Evolutionary conservation across 179 eudicot species (phyloP), one percentile per base, ranked within the genome.

Genomic region (Kewa caespitosa): DNA sequence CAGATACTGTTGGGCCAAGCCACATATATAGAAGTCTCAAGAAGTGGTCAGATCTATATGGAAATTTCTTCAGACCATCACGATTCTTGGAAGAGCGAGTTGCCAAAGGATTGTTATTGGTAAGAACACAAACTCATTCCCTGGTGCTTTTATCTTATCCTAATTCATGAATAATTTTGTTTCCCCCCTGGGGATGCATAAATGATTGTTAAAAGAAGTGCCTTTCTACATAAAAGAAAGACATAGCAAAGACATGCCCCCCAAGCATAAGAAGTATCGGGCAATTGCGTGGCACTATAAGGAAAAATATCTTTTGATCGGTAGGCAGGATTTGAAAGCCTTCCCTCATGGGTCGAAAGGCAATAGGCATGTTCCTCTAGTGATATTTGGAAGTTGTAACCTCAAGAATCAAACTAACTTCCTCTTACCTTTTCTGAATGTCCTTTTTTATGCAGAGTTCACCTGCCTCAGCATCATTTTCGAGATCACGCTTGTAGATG

Each of bases 71-170:
- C 38, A 95, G 78, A 69, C 99, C 99, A 38, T 95, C 99, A 39
- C 83, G 79, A 75, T 95, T 83, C 84, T 78, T 95, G 85, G 97
- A 95, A 86, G 93, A 95, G 86, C 84, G 99, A 76, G 97, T 86
- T 72, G 78, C 85, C 32, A 87, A 69, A 79, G 97, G 99, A 87
- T 86, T 93, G 67, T 87, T 87, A 10, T 68, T 95, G 93, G 99
- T 92, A 67, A 87, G 87, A 42, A 73, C 61, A 72, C 64, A 65
- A 42, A 38, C 74, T 30, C 43, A 60, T 18, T 69, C 38, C 36
- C 34, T 59, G 18, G 1, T 59, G 34, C 36, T 31, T 30, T 12
- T 7, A 17, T 13, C 31, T 59, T 59, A 10, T 59, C 1, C n/a
- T n/a, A n/a, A 69, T 43, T 57, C 59, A 69, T 42, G 43, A n/a